phyloP scores from a whole-genome alignment of 257 asterid genomes.

The Solanum tarapatanum region DNA sequence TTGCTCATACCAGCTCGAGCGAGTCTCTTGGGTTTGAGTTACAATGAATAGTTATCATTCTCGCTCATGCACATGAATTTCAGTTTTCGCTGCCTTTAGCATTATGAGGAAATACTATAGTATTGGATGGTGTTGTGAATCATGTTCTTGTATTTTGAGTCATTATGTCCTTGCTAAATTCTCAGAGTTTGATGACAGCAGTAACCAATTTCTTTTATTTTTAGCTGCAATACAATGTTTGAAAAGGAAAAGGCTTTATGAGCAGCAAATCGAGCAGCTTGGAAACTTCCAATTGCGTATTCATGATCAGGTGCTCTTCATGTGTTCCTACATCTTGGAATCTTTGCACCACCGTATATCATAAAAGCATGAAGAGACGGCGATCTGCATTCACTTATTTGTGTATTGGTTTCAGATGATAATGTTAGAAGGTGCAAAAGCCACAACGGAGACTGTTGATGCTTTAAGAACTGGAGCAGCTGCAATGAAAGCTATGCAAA shows the following conservation, averaged over 20 bases:
- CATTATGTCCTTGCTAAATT: not conserved
- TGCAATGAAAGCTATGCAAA: slow-evolving; percentile 88
- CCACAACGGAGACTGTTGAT: slow-evolving; percentile 84
- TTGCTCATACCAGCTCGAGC: not conserved
- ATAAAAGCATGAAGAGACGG: not conserved
- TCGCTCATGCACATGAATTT: not conserved
- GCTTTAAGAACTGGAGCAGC: slow-evolving; percentile 86
- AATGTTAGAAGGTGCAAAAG: slow-evolving; percentile 80
- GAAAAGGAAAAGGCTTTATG: slow-evolving; percentile 74
- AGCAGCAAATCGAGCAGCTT: slow-evolving; percentile 73
- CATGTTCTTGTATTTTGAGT: not conserved
- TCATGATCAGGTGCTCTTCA: slow-evolving; percentile 63
- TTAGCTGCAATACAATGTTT: slow-evolving; percentile 82
- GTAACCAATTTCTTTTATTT: not conserved
- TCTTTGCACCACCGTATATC: not conserved
- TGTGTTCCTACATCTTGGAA: not conserved
- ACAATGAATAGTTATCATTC: not conserved
- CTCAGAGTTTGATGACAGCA: not conserved
- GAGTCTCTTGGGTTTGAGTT: not conserved
- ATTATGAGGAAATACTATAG: not conserved
- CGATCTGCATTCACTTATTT: not conserved
- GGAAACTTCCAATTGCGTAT: slow-evolving; percentile 81
- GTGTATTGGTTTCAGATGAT: slow-evolving; percentile 45
- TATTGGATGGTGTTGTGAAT: not conserved
- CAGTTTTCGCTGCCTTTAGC: not conserved